A percentile compares a stretch with the other conserved stretches of the same genome.
These are phyloP conservation scores for Arbutus unedo DNA, from an alignment of 148 eudicot species.

Conservation along the genomic window DNA sequence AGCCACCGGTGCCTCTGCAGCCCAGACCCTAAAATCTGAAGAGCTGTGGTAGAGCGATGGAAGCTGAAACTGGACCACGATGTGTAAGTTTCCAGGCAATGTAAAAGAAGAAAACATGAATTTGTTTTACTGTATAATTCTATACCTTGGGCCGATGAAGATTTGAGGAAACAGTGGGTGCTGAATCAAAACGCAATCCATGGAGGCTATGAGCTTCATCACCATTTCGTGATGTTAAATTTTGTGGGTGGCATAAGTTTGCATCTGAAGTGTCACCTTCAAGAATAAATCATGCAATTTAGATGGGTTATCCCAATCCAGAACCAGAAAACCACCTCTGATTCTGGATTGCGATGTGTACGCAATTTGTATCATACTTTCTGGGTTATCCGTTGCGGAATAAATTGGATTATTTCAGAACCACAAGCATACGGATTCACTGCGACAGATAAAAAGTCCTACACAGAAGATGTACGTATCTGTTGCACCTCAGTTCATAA, in stretches of 20 bases:
- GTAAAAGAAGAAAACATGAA: no score
- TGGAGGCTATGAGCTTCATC: constrained; percentile 5
- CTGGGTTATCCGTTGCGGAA: neutral
- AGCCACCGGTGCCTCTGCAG: constrained; percentile 29
- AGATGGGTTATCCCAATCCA: neutral
- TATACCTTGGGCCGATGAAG: constrained; percentile 21
- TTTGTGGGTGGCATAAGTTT: neutral
- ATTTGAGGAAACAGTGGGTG: constrained; percentile 24
- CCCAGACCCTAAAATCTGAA: constrained; percentile 20
- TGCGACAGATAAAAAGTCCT: no score
- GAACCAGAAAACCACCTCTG: constrained; percentile 25
- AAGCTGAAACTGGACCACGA: constrained; percentile 9
- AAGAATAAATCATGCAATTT: neutral
- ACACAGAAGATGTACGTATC: no score
- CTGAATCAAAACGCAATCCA: constrained; percentile 34
- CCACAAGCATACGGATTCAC: neutral
- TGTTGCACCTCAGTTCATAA: no score
- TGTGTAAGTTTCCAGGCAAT: neutral
- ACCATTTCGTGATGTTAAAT: neutral
- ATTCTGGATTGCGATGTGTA: constrained; percentile 27
- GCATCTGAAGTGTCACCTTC: neutral
- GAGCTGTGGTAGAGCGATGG: constrained; percentile 12
- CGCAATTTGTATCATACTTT: neutral
- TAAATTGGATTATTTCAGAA: neutral
- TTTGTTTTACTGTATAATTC: neutral